Conservation (phyloP, 768 basidiomycete species). For the Kwoniella europaea region DNA sequence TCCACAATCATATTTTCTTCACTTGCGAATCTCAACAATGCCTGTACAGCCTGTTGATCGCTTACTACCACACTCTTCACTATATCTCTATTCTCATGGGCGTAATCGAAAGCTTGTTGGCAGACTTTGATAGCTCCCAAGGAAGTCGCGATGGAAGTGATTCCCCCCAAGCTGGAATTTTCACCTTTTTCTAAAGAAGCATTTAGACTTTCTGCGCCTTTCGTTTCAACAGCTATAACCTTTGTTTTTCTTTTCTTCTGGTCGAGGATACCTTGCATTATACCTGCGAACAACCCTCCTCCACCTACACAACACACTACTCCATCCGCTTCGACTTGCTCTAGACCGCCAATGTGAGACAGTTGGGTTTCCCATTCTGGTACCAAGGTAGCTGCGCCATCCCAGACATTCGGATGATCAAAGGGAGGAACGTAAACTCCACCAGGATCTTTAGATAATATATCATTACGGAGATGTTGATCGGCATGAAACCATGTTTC, state of each 20-base stretch:
- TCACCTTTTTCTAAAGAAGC: constrained; percentile 21
- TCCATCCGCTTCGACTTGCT: constrained; percentile 29
- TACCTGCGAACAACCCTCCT: constrained; percentile 45
- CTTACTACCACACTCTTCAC: constrained; percentile 26
- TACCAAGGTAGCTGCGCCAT: constrained; percentile 38
- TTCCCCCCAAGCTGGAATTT: constrained; percentile 37
- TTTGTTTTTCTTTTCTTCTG: constrained; percentile 7
- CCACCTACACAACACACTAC: constrained; percentile 48
- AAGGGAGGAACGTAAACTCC: constrained; percentile 53
- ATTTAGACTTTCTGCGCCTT: constrained; percentile 39
- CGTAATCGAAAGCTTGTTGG: constrained; percentile 30
- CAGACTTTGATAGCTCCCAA: constrained; percentile 39
- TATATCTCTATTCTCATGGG: background rate
- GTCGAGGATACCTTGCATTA: constrained; percentile 35
- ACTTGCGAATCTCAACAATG: constrained; percentile 36
- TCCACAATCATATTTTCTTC: constrained; percentile 42
- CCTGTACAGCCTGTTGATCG: constrained; percentile 31
- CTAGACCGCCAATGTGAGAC: background rate
- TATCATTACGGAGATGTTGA: constrained; percentile 28
- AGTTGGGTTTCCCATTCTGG: constrained; percentile 42
- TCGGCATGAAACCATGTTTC: constrained; percentile 43
- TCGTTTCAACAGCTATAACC: constrained; percentile 38
- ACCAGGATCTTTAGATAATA: constrained; percentile 19
- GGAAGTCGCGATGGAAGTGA: constrained; percentile 48
- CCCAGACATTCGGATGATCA: constrained; percentile 39